phyloP scores from a whole-genome alignment of 257 asterid species.

The Linderniella brevidens region DNA sequence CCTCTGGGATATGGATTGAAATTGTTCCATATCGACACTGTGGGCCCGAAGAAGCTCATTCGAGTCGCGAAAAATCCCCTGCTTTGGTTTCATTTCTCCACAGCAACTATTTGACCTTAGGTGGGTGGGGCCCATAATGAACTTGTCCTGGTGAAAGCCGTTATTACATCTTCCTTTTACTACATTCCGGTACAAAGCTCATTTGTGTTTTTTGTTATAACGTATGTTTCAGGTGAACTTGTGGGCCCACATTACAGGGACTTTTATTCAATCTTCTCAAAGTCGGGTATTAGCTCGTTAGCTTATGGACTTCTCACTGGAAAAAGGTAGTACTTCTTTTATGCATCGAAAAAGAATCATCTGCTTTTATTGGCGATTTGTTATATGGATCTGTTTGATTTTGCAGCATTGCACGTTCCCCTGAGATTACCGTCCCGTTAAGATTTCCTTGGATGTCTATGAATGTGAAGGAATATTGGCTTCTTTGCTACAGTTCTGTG shows the following conservation, averaged over 20 bases:
- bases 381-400: neutral
- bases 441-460: conserved; percentile 63
- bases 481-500: conserved; percentile 42
- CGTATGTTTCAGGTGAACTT: conserved; percentile 43
- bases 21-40: conserved; percentile 21
- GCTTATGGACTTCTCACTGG: conserved; percentile 82
- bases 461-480: conserved; percentile 69
- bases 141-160: too few relatives aligned
- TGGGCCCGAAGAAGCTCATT: conserved; percentile 10
- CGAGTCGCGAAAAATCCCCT: conserved; percentile 16
- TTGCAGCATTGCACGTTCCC: conserved; percentile 39
- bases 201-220: too few relatives aligned
- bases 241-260: conserved; percentile 42
- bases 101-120: conserved; percentile 60
- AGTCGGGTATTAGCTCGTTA: conserved; percentile 35
- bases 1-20: conserved; percentile 76
- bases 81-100: conserved; percentile 53
- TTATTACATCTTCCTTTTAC: too few relatives aligned
- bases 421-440: conserved; percentile 27
- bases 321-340: conserved; percentile 27
- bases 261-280: conserved; percentile 34
- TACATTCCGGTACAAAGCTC: too few relatives aligned
- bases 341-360: neutral
- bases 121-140: conserved; percentile 16
- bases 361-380: neutral